A percentile compares a stretch with the other conserved stretches of the same genome.
phyloP scores from a whole-genome alignment of 129 eudicot species.

The Flaveria ramosissima region DNA sequence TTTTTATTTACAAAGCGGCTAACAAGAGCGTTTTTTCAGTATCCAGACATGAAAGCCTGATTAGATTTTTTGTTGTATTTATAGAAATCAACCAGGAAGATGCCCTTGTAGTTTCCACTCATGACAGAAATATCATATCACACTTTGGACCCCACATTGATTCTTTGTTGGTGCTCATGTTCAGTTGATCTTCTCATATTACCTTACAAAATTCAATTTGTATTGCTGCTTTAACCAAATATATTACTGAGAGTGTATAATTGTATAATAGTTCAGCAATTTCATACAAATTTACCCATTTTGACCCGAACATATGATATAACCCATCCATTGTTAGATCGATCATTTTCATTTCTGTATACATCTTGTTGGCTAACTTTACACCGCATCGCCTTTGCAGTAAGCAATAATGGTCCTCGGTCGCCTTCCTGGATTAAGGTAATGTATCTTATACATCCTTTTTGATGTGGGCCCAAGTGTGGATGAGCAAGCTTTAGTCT shows the following conservation, averaged over 20 bases:
- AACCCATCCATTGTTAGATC: background rate
- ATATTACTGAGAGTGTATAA: conserved; percentile 13
- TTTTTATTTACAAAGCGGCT: background rate
- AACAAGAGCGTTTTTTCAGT: background rate
- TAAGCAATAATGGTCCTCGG: background rate
- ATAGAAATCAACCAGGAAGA: conserved; percentile 27
- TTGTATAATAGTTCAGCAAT: background rate
- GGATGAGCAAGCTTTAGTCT: too few relatives aligned
- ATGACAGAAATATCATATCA: conserved; percentile 36
- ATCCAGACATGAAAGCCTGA: conserved; percentile 18
- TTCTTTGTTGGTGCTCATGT: conserved; percentile 38
- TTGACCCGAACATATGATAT: background rate
- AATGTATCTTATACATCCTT: background rate
- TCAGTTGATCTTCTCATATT: conserved; percentile 29
- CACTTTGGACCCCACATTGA: conserved; percentile 52
- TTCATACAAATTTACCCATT: background rate
- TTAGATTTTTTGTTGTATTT: conserved; percentile 26
- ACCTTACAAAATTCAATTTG: conserved; percentile 13
- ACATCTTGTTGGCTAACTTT: background rate
- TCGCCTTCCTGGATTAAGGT: conserved; percentile 14
- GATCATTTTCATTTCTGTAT: background rate
- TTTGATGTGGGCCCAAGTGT: too few relatives aligned
- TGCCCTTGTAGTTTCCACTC: conserved; percentile 31
- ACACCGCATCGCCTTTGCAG: background rate
- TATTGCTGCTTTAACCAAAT: conserved; percentile 20